Percentiles rank a stretch among this genome's conserved stretches.
Conservation (phyloP, 164 flowering plant species). For the Stephania japonica region DNA sequence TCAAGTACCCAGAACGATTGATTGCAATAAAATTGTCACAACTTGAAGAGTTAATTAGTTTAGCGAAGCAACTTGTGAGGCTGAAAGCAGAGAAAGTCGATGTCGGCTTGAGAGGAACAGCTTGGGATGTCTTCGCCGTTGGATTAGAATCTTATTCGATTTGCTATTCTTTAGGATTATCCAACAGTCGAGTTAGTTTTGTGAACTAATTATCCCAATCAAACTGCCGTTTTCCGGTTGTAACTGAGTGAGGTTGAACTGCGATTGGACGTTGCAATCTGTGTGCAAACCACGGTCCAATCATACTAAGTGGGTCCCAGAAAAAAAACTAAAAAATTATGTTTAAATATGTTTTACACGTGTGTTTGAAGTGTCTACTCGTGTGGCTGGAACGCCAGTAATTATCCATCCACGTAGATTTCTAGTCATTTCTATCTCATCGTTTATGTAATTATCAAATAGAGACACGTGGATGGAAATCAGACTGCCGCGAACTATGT, state of each 20-base stretch:
- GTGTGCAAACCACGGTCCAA: too few species aligned
- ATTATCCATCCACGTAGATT: conserved; percentile 1
- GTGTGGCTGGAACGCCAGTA: not conserved
- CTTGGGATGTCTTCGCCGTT: not conserved
- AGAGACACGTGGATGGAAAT: not conserved
- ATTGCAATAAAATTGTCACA: not conserved
- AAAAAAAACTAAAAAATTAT: not conserved
- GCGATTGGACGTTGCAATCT: not conserved
- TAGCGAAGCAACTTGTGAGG: not conserved
- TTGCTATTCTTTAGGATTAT: not conserved
- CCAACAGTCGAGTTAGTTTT: not conserved
- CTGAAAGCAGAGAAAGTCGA: not conserved
- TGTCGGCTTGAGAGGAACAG: not conserved
- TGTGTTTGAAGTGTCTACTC: not conserved
- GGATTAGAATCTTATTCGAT: not conserved
- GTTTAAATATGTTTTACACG: too few species aligned
- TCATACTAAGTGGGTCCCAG: too few species aligned
- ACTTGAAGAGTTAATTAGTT: not conserved
- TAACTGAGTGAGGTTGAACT: not conserved
- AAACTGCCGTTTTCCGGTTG: not conserved
- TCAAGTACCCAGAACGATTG: not conserved
- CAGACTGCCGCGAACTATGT: not conserved
- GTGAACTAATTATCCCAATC: too few species aligned
- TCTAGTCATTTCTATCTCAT: not conserved
- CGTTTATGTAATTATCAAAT: too few species aligned